Base-by-base conservation (phyloP, 2,329 filamentous ascomycete species). In the Calonectria hongkongensis region DNA sequence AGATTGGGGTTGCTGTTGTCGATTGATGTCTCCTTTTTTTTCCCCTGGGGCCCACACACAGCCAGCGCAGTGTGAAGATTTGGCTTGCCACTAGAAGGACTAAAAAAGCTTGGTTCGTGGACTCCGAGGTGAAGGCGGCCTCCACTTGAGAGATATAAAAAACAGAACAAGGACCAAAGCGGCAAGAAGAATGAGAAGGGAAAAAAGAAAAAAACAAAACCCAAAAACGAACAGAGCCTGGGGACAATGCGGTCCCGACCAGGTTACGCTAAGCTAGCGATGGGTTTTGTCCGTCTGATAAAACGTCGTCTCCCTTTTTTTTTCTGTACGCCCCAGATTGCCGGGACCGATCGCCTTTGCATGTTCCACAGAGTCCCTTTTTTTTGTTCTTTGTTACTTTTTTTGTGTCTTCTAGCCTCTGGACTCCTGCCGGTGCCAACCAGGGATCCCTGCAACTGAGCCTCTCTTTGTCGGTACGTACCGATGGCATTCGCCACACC, bases 41-140 rank as follows among this genome's bases (percentile, higher is more conserved):
- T 21, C 2, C 21, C 21, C 21, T 21, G 21, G 15, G 54, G 21
- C 54, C 54, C 54, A 60, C 82, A 60, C 82, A 36, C 33, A 9
- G 33, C 33, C 10, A 13, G 5, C 9, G 30, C 33, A 0, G 86
- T 73, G 13, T 73, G n/a, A 60, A 41, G 54, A 60, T 41, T 60
- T 60, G 36, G 33, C 33, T n/a, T 41, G 54, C 54, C 21, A 25
- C 33, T 41, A 39, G 33, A 41, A 39, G 54, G 21, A 15, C 54
- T 60, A 60, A 60, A 60, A 60, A 60, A 60, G 54, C 54, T 60
- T 60, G 54, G 54, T 60, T 60, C 54, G 54, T 60, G 54, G 33
- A 60, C 54, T 60, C 54, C 54, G 54, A 60, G 13, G 54, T 60
- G 54, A 39, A 39, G 33, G 47, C 21, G 25, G 33, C 54, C 33